A percentile compares a stretch with the other conserved stretches of the same genome.
Conservation (phyloP, 2,329 filamentous ascomycete species). For the Verticillium isaacii region DNA sequence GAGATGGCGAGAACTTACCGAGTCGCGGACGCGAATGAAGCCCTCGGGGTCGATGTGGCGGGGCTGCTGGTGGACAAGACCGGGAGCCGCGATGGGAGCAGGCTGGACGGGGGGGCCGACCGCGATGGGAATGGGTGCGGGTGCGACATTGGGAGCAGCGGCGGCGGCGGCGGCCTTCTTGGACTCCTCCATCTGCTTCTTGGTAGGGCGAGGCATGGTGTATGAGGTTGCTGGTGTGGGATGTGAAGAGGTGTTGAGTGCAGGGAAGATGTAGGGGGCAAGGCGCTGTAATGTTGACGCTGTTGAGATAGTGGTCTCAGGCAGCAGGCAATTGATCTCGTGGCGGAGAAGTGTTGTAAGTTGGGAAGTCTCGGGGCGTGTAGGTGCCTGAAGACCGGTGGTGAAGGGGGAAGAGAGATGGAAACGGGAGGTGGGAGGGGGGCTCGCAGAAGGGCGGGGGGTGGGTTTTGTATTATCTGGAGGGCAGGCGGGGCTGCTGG, state of each 20-base stretch:
- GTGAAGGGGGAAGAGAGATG: constrained; percentile 1
- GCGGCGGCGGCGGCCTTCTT: constrained; percentile 29
- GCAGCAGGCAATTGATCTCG: not conserved
- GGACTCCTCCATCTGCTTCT: constrained; percentile 34
- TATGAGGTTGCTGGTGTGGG: constrained; percentile 1
- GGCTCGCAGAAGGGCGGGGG: not conserved
- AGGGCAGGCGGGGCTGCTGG: not conserved
- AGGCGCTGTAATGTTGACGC: constrained; percentile 10
- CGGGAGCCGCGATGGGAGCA: not conserved
- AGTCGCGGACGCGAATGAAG: constrained; percentile 76
- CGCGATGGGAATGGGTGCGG: constrained; percentile 20
- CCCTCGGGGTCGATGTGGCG: constrained; percentile 62
- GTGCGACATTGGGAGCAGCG: constrained; percentile 24
- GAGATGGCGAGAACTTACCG: constrained; percentile 51
- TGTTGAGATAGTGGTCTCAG: not conserved
- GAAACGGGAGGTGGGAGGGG: not conserved
- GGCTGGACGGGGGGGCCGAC: not conserved
- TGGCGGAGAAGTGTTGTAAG: not conserved
- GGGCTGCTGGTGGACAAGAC: constrained; percentile 14
- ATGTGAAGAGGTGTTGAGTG: not conserved
- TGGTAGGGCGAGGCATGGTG: constrained; percentile 41
- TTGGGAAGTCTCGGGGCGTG: not conserved
- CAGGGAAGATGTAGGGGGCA: not conserved
- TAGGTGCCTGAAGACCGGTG: constrained; percentile 2
- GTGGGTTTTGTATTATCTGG: constrained; percentile 1